These are phyloP conservation scores for Pseudogymnoascus sp. DNA, from an alignment of 2,329 filamentous ascomycete species.

Conservation along the genomic window DNA sequence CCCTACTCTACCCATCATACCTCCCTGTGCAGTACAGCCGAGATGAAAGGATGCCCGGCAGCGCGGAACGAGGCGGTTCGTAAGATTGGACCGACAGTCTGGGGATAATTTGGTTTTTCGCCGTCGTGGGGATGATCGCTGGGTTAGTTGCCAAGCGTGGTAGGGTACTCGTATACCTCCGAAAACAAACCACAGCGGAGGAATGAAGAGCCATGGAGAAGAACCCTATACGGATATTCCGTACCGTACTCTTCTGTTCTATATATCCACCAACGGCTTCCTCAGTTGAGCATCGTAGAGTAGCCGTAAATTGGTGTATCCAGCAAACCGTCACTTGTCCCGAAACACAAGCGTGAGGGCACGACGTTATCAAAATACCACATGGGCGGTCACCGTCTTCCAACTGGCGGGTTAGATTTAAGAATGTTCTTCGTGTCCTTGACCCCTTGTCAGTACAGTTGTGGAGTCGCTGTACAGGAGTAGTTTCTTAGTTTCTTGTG, in stretches of 20 bases:
- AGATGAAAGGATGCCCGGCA: neutral
- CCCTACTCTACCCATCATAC: neutral
- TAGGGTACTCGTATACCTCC: neutral
- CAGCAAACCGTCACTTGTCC: neutral
- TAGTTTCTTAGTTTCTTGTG: slow-evolving; percentile 1
- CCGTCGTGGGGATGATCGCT: neutral
- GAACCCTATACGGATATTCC: neutral
- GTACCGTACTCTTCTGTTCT: neutral
- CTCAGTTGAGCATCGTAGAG: neutral
- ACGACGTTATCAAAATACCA: neutral
- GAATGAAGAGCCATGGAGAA: neutral
- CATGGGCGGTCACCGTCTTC: neutral
- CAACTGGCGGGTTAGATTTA: neutral
- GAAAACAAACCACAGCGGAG: neutral
- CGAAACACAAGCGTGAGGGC: neutral
- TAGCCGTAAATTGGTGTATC: neutral
- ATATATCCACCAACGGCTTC: neutral
- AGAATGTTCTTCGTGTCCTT: neutral
- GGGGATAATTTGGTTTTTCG: neutral
- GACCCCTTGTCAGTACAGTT: neutral
- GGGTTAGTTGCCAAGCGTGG: neutral
- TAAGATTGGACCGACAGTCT: neutral
- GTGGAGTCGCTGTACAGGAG: neutral
- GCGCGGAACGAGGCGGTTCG: neutral
- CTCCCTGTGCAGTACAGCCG: neutral